Conservation (phyloP, 1,284 basidiomycete genomes). For the Taiwanofungus camphoratus region DNA sequence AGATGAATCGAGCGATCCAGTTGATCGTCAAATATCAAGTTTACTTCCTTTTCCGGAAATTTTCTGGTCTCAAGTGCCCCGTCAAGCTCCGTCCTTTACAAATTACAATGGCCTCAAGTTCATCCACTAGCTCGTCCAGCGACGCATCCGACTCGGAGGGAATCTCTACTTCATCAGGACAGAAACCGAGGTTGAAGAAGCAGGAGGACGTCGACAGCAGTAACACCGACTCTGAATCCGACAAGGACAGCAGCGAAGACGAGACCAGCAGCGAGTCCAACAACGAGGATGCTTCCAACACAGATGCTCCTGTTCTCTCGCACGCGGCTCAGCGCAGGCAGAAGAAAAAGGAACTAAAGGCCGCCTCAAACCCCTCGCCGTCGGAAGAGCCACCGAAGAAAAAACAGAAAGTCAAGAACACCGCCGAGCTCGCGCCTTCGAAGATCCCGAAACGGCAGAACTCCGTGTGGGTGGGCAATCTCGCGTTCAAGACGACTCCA, state of each 20-base stretch:
- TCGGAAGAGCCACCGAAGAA: conserved; percentile 32
- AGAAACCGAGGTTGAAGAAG: neutral
- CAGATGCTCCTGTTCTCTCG: conserved; percentile 53
- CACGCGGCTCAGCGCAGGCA: conserved; percentile 65
- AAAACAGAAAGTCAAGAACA: conserved; percentile 29
- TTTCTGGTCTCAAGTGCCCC: no score
- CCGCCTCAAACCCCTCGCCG: conserved; percentile 1
- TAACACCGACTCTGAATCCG: neutral
- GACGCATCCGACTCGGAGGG: neutral
- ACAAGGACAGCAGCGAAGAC: conserved; percentile 6
- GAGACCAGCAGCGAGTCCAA: conserved; percentile 16
- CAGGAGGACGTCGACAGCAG: neutral
- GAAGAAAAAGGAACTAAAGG: conserved; percentile 44
- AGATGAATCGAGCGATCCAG: no score
- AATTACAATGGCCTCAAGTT: no score
- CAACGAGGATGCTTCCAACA: conserved; percentile 13
- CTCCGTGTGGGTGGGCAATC: conserved; percentile 93
- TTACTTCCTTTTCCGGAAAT: no score
- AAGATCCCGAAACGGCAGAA: conserved; percentile 55
- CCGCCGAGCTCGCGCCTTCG: conserved; percentile 24
- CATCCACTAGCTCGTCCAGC: no score
- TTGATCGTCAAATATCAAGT: no score
- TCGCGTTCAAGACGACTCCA: conserved; percentile 85
- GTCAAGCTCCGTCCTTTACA: no score
- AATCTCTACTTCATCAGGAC: neutral